Conservation (phyloP, 2,329 filamentous ascomycete species). For the Cyphellophora europaea region DNA sequence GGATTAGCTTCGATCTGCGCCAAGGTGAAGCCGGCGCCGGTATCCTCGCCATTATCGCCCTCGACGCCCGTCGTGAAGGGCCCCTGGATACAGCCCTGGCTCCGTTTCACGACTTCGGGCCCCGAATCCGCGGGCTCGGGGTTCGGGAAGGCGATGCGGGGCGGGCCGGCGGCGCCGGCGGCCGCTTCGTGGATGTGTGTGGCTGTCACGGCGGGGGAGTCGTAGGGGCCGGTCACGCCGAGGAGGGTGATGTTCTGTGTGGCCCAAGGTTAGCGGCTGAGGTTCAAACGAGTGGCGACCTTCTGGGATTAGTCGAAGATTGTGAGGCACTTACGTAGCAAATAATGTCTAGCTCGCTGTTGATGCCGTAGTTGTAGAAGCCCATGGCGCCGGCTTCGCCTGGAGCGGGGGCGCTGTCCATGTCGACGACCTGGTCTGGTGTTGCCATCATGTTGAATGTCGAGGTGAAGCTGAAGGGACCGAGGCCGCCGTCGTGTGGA, state of each 20-base stretch:
- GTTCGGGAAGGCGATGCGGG: conserved; percentile 44
- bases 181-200: conserved; percentile 47
- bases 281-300: conserved; percentile 3
- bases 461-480: conserved; percentile 34
- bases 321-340: conserved; percentile 29
- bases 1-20: conserved; percentile 43
- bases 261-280: no score
- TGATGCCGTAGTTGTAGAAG: conserved; percentile 45
- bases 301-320: not conserved
- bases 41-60: conserved; percentile 32
- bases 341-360: conserved; percentile 34
- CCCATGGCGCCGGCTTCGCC: conserved; percentile 36
- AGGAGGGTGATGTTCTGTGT: conserved; percentile 40
- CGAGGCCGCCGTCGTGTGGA: no score
- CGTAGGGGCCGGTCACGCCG: conserved; percentile 41
- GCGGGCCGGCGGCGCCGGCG: conserved; percentile 39
- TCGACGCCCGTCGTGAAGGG: conserved; percentile 36
- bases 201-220: conserved; percentile 41
- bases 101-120: conserved; percentile 18
- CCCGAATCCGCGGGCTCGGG: conserved; percentile 30
- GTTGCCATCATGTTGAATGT: conserved; percentile 39
- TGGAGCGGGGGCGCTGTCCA: conserved; percentile 26
- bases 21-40: conserved; percentile 41
- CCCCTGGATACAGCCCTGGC: conserved; percentile 18
- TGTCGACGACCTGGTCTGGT: conserved; percentile 42